These are phyloP conservation scores for Penicillium digitatum DNA, from an alignment of 2,329 filamentous ascomycete genomes.

Conservation along the genomic window DNA sequence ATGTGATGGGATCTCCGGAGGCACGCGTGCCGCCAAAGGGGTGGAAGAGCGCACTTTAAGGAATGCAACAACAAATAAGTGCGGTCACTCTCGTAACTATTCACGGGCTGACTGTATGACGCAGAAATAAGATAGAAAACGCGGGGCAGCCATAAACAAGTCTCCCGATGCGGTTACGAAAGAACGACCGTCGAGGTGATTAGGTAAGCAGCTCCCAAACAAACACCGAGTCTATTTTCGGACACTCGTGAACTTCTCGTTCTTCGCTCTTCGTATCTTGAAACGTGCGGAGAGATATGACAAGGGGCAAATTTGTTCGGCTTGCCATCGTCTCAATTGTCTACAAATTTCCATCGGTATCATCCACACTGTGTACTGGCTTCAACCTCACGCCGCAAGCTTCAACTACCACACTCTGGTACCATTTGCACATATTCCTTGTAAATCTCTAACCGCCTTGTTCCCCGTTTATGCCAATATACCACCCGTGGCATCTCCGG, in stretches of 20 bases:
- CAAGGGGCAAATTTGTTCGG: background rate
- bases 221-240: background rate
- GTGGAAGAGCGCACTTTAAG: conserved; percentile 16
- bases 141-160: conserved; percentile 34
- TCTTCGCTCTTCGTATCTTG: background rate
- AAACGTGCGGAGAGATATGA: background rate
- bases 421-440: conserved; percentile 35
- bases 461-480: conserved; percentile 41
- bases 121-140: conserved; percentile 13
- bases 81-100: conserved; percentile 4
- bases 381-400: conserved; percentile 12
- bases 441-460: conserved; percentile 33
- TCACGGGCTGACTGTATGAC: conserved; percentile 5
- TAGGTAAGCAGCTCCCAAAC: conserved; percentile 15
- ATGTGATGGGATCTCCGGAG: conserved; percentile 15
- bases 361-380: conserved; percentile 1
- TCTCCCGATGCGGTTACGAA: conserved; percentile 35
- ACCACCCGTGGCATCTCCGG: conserved; percentile 35
- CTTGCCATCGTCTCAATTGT: background rate
- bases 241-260: background rate
- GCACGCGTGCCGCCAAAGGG: conserved; percentile 25
- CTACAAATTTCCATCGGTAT: background rate
- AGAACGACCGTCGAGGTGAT: conserved; percentile 9
- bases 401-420: conserved; percentile 13
- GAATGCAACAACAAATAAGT: conserved; percentile 15